Evolutionary conservation across 176 grass and related monocot species (phyloP).

Genomic region (Avena eriantha): DNA sequence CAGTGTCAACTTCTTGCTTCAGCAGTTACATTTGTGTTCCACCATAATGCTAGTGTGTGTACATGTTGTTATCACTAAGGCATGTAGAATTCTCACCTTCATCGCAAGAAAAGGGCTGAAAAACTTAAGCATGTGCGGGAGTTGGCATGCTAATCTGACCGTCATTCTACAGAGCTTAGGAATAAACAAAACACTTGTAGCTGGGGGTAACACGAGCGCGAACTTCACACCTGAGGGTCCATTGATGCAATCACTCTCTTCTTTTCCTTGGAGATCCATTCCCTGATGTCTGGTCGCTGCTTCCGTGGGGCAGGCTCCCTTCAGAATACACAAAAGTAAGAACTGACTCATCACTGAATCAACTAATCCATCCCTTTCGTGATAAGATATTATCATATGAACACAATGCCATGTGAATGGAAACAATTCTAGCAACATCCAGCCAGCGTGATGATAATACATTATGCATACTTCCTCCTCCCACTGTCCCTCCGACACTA

Average conservation of each 20-base stretch:
- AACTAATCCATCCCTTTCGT: not conserved
- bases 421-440: not conserved
- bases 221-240: conserved; percentile 61
- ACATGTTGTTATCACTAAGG: not conserved
- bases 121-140: not conserved
- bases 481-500: not conserved
- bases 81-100: not conserved
- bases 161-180: not conserved
- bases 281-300: conserved; percentile 46
- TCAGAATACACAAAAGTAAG: conserved; percentile 23
- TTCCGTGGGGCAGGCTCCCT: conserved; percentile 55
- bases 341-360: not conserved
- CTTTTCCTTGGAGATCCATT: conserved; percentile 54
- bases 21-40: conserved; percentile 2
- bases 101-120: not conserved
- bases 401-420: not conserved
- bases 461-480: too few relatives aligned
- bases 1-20: not conserved
- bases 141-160: not conserved
- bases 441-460: not conserved
- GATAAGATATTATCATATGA: not conserved
- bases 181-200: not conserved
- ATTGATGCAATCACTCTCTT: conserved; percentile 61
- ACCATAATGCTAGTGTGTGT: not conserved
- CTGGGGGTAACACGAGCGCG: not conserved